Percentiles rank a stretch among this genome's conserved stretches.
Conservation (phyloP, 768 basidiomycete species). For the Pisolithus albus region DNA sequence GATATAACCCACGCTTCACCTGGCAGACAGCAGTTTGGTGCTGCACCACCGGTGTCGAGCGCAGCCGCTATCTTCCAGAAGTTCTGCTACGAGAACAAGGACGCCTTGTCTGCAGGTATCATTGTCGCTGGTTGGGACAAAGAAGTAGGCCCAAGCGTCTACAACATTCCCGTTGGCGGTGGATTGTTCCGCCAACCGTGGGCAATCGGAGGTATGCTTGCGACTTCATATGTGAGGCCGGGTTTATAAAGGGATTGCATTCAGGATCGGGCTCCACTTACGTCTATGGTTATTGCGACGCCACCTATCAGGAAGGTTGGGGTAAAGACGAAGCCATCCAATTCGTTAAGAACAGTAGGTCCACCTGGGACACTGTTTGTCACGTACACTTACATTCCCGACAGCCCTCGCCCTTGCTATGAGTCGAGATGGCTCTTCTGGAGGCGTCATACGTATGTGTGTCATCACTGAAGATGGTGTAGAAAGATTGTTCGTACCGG, state of each 20-base stretch:
- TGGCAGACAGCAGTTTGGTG: conserved; percentile 49
- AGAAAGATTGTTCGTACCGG: conserved; percentile 88
- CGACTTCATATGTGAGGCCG: not conserved
- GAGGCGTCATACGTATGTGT: conserved; percentile 95
- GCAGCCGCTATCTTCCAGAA: conserved; percentile 82
- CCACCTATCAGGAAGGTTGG: conserved; percentile 95
- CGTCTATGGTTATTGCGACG: conserved; percentile 98
- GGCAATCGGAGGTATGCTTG: conserved; percentile 85
- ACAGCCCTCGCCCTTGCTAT: conserved; percentile 90
- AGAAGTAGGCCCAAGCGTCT: conserved; percentile 84
- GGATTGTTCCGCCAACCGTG: conserved; percentile 96
- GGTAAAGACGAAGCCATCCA: conserved; percentile 81
- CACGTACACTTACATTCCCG: conserved; percentile 3
- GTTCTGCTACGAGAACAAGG: conserved; percentile 93
- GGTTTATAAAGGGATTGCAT: not conserved
- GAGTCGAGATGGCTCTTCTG: conserved; percentile 96
- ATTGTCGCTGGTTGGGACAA: conserved; percentile 99
- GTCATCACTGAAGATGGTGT: conserved; percentile 92
- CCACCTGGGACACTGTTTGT: not conserved
- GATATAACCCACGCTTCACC: not conserved
- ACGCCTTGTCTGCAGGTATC: conserved; percentile 81
- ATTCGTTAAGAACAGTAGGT: conserved; percentile 94
- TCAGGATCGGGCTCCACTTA: conserved; percentile 93
- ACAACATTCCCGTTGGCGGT: conserved; percentile 95
- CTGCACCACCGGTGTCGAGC: conserved; percentile 69